These are phyloP conservation scores for Leccinum subtestaceum DNA, from an alignment of 768 basidiomycete species.

Conservation along the genomic window DNA sequence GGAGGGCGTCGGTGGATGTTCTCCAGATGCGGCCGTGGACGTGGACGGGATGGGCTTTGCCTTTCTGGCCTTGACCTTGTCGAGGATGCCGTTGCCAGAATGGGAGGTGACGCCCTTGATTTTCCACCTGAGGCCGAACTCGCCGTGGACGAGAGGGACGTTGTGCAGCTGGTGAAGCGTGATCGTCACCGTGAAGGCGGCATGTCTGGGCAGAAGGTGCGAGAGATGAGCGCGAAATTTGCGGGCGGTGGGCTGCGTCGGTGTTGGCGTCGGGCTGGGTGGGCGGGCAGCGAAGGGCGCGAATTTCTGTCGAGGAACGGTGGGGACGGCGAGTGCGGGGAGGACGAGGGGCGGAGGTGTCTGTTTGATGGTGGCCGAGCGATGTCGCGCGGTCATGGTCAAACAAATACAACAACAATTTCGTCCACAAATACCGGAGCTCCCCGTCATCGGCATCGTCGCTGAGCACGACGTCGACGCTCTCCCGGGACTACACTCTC, in stretches of 20 bases:
- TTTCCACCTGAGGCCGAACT: not conserved
- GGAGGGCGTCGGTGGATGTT: not conserved
- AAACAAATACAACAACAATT: not conserved
- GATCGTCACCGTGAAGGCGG: slow-evolving; percentile 60
- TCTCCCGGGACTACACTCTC: slow-evolving; percentile 40
- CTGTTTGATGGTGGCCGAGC: slow-evolving; percentile 20
- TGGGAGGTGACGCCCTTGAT: slow-evolving; percentile 38
- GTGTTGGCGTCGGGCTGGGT: slow-evolving; percentile 69
- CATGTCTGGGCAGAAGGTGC: slow-evolving; percentile 61
- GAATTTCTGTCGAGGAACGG: not conserved
- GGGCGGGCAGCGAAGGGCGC: not conserved
- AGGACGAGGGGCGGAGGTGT: slow-evolving; percentile 51
- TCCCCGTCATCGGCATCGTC: slow-evolving; percentile 34
- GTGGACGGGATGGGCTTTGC: slow-evolving; percentile 13
- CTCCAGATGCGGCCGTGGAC: not conserved
- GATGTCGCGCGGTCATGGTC: slow-evolving; percentile 16
- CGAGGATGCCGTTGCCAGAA: slow-evolving; percentile 40
- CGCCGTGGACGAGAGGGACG: slow-evolving; percentile 31
- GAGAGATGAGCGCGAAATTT: slow-evolving; percentile 54
- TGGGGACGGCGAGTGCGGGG: slow-evolving; percentile 41
- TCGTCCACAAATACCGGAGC: slow-evolving; percentile 5
- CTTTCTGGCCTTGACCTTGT: slow-evolving; percentile 35
- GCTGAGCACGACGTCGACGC: slow-evolving; percentile 10
- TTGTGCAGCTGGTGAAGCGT: slow-evolving; percentile 65
- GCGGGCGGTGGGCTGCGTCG: slow-evolving; percentile 39